Conservation (phyloP, 352 stramenopile species). For the Phytopythium kandeliae region DNA sequence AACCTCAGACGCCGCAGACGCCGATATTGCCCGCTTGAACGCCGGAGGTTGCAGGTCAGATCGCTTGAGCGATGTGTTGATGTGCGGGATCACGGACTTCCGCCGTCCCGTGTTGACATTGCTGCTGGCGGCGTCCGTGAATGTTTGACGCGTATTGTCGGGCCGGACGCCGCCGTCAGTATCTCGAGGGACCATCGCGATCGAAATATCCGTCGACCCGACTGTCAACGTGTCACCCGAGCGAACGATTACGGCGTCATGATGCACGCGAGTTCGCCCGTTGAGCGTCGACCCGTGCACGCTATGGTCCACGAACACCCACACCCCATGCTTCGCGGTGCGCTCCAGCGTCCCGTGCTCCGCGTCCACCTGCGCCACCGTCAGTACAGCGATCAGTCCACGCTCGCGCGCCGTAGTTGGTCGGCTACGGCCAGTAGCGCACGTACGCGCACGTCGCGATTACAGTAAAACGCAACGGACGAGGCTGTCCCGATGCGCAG, state of each 20-base stretch:
- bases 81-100: slow-evolving; percentile 17
- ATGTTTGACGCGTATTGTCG: slow-evolving; percentile 6
- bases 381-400: not conserved
- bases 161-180: slow-evolving; percentile 5
- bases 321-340: slow-evolving; percentile 38
- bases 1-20: not conserved
- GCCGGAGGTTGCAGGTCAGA: not conserved
- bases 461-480: slow-evolving; percentile 4
- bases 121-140: slow-evolving; percentile 7
- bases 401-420: not conserved
- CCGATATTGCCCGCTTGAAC: slow-evolving; percentile 6
- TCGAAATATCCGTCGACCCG: slow-evolving; percentile 45
- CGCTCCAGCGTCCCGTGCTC: slow-evolving; percentile 50
- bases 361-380: slow-evolving; percentile 12
- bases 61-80: slow-evolving; percentile 19
- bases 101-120: slow-evolving; percentile 3
- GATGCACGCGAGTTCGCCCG: slow-evolving; percentile 27
- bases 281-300: slow-evolving; percentile 39
- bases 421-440: not conserved
- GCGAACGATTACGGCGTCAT: slow-evolving; percentile 44
- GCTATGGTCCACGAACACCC: slow-evolving; percentile 81
- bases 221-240: slow-evolving; percentile 51
- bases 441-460: slow-evolving; percentile 1
- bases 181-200: slow-evolving; percentile 20
- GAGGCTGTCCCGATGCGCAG: slow-evolving; percentile 3